Conservation (phyloP, 2,329 filamentous ascomycete species). For the Ascochyta lentis region DNA sequence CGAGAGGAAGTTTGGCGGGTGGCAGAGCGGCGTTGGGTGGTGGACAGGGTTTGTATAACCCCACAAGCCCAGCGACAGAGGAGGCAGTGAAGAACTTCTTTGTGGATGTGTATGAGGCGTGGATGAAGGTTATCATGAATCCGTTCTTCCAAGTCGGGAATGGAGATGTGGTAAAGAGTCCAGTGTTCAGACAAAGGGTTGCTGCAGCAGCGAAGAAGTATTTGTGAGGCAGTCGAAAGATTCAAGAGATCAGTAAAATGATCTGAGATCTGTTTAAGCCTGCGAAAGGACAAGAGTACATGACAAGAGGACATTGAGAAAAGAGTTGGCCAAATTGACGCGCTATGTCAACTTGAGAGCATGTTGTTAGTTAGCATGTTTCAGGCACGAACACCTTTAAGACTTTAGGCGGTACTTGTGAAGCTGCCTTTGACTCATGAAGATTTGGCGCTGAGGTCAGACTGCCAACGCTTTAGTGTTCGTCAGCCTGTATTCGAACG, state of each 20-base stretch:
- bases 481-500: not conserved
- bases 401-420: not conserved
- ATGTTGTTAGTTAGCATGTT: not conserved
- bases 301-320: not conserved
- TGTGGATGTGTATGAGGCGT: slow-evolving; percentile 92
- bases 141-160: slow-evolving; percentile 90
- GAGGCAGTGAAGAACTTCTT: slow-evolving; percentile 97
- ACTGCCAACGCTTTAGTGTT: not conserved
- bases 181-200: slow-evolving; percentile 82
- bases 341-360: not conserved
- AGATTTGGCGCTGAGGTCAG: not conserved
- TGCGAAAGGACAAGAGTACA: not conserved
- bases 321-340: not conserved
- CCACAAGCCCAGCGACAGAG: slow-evolving; percentile 87
- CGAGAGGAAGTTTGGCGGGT: slow-evolving; percentile 41
- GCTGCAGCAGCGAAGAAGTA: slow-evolving; percentile 92
- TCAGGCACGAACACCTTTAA: not conserved
- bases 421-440: not conserved
- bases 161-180: slow-evolving; percentile 83
- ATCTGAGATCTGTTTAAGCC: not conserved
- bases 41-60: slow-evolving; percentile 67
- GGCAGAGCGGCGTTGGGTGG: slow-evolving; percentile 36
- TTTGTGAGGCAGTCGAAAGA: slow-evolving; percentile 60
- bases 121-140: slow-evolving; percentile 96
- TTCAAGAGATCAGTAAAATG: not conserved